Conservation (phyloP, 129 eudicot genomes). For the Mikania micrantha region DNA sequence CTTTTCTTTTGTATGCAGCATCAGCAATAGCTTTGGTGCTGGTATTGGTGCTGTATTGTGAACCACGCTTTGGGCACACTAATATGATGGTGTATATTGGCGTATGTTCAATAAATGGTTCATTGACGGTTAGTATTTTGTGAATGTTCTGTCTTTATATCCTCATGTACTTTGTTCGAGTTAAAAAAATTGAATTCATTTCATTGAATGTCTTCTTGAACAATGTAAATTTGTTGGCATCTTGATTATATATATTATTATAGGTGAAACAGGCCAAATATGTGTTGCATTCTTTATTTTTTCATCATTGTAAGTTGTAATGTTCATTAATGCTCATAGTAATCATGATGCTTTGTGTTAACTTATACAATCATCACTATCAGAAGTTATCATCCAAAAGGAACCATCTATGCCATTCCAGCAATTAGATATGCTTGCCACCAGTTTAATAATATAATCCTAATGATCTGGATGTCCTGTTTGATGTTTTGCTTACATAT, state of each 20-base stretch:
- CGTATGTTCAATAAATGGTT: conserved; percentile 84
- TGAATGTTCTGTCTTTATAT: not conserved
- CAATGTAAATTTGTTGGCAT: not conserved
- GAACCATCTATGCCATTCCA: too few species aligned
- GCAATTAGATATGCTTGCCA: not conserved
- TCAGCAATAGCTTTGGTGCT: conserved; percentile 67
- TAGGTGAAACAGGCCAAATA: not conserved
- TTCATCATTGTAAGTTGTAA: too few species aligned
- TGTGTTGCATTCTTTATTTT: not conserved
- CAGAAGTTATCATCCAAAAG: not conserved
- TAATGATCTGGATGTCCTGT: not conserved
- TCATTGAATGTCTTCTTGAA: not conserved
- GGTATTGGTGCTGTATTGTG: conserved; percentile 77
- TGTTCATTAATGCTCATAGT: not conserved
- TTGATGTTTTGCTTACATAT: not conserved
- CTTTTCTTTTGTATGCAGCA: conserved; percentile 79
- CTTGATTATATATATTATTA: not conserved
- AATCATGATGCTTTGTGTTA: not conserved
- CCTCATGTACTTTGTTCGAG: not conserved
- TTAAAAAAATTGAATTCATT: not conserved
- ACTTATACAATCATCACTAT: too few species aligned
- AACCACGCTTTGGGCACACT: conserved; percentile 81
- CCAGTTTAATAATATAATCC: not conserved
- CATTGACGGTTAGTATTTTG: conserved; percentile 68
- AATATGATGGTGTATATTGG: conserved; percentile 89